Evolutionary conservation across 371 early-diverging fungal species (phyloP).

Genomic region (Zopfochytrium polystomum): DNA sequence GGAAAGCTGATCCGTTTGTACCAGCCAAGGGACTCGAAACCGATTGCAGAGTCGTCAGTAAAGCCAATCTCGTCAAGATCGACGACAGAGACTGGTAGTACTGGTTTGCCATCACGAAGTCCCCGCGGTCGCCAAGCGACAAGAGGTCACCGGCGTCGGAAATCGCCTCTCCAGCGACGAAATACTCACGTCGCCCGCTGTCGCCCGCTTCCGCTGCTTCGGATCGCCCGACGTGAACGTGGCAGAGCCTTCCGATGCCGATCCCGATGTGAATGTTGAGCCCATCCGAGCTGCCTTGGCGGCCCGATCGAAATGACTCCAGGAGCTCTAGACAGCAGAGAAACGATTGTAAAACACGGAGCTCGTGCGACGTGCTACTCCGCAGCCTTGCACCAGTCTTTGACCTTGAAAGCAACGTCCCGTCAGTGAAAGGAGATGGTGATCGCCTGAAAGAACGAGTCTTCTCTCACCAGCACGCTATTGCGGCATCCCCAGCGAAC

Average conservation of each 20-base stretch:
- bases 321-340: constrained; percentile 10
- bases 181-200: constrained; percentile 11
- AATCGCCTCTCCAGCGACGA: constrained; percentile 25
- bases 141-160: constrained; percentile 6
- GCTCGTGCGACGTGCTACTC: not conserved
- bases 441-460: not conserved
- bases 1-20: no score
- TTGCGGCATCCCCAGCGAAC: constrained; percentile 21
- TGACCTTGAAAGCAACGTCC: not conserved
- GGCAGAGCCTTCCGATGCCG: constrained; percentile 8
- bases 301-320: constrained; percentile 4
- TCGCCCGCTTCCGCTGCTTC: not conserved
- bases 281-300: constrained; percentile 9
- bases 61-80: no score
- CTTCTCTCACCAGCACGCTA: constrained; percentile 8
- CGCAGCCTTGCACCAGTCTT: not conserved
- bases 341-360: not conserved
- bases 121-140: constrained; percentile 13
- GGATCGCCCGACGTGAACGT: constrained; percentile 18
- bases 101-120: constrained; percentile 6
- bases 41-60: no score
- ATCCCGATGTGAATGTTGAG: no score
- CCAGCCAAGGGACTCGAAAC: no score
- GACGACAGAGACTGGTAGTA: no score
- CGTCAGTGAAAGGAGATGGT: not conserved